Conservation (phyloP, 495 filamentous ascomycete species). For the Podospora fimiseda region DNA sequence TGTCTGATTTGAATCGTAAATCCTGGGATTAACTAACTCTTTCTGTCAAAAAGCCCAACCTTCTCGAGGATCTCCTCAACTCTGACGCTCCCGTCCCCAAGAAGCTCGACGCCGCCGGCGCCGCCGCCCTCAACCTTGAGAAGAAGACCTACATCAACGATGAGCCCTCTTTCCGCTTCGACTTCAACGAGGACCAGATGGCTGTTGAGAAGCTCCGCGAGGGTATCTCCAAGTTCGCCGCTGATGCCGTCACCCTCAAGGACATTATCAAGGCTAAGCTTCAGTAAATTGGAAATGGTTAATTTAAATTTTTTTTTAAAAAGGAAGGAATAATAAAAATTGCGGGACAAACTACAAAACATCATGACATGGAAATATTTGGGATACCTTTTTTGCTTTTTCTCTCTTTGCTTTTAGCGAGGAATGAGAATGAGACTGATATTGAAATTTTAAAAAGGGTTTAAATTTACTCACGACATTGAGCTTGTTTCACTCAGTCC, state of each 20-base stretch:
- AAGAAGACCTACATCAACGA: slow-evolving; percentile 88
- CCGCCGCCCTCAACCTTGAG: slow-evolving; percentile 62
- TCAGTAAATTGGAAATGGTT: slow-evolving; percentile 31
- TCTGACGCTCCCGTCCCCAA: slow-evolving; percentile 70
- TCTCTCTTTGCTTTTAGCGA: not conserved
- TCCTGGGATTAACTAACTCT: slow-evolving; percentile 20
- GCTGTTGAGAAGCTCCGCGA: slow-evolving; percentile 97
- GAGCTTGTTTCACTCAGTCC: too few species aligned
- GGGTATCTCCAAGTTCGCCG: slow-evolving; percentile 98
- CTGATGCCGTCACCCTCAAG: slow-evolving; percentile 91
- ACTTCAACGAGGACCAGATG: slow-evolving; percentile 99
- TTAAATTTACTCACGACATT: too few species aligned
- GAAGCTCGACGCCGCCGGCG: slow-evolving; percentile 76
- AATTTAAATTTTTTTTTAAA: too few species aligned
- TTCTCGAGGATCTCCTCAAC: slow-evolving; percentile 90
- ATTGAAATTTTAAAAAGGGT: too few species aligned
- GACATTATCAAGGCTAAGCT: slow-evolving; percentile 84
- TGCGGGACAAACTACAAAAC: not conserved
- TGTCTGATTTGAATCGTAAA: not conserved
- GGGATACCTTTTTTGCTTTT: not conserved
- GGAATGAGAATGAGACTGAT: not conserved
- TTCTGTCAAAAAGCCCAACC: slow-evolving; percentile 59
- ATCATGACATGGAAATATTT: too few species aligned
- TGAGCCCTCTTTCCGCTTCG: slow-evolving; percentile 91
- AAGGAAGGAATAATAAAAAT: too few species aligned